Evolutionary conservation across 352 stramenopile genomes (phyloP).

Genomic region (Poterioochromonas sp.): DNA sequence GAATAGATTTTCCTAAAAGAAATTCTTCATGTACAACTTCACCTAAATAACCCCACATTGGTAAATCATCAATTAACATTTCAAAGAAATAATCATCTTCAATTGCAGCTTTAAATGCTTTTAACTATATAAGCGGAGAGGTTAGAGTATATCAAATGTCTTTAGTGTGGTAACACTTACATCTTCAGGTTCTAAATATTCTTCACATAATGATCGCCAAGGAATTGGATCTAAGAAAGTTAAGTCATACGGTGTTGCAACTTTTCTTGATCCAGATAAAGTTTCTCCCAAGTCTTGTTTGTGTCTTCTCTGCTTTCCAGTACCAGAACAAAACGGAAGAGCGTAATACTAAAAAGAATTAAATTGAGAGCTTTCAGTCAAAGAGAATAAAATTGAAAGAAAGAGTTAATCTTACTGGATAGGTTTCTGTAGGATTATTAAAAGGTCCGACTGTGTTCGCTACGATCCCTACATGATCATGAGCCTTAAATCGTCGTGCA

Average conservation of each 20-base stretch:
- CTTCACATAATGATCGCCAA: constrained; percentile 37
- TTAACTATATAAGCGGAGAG: constrained; percentile 50
- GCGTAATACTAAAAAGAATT: constrained; percentile 78
- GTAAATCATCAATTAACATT: constrained; percentile 95
- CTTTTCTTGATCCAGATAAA: constrained; percentile 86
- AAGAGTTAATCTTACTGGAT: constrained; percentile 48
- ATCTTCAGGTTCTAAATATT: constrained; percentile 34
- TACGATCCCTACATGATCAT: constrained; percentile 25
- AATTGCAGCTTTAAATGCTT: constrained; percentile 84
- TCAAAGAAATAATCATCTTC: constrained; percentile 96
- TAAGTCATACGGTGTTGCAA: constrained; percentile 57
- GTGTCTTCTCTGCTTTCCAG: constrained; percentile 59
- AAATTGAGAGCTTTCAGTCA: not conserved
- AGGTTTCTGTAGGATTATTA: constrained; percentile 95
- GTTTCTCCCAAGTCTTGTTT: constrained; percentile 80
- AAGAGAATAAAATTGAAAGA: not conserved
- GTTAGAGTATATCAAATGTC: not conserved
- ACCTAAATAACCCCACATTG: constrained; percentile 86
- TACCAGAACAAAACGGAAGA: constrained; percentile 79
- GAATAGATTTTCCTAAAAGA: constrained; percentile 21
- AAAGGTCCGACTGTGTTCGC: constrained; percentile 67
- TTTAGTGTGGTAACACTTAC: constrained; percentile 33
- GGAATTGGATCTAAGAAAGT: constrained; percentile 54
- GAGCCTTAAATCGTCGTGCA: not conserved
- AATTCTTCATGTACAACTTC: constrained; percentile 48